Conservation (phyloP, 345 rosid species). For the Boechera retrofracta region DNA sequence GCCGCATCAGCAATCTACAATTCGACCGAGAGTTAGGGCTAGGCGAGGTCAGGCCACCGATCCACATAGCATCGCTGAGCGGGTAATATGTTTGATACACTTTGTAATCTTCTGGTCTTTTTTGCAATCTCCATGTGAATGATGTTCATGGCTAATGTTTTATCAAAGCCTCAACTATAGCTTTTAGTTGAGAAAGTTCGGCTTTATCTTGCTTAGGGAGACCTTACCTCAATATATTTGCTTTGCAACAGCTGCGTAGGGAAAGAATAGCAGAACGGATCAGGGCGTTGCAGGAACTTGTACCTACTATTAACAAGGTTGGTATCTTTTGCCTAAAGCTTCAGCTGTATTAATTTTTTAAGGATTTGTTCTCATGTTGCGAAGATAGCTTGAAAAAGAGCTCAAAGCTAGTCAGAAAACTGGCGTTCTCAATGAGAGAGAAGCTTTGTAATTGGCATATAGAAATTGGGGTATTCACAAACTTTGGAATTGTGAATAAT, state of each 20-base stretch:
- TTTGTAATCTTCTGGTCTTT: background rate
- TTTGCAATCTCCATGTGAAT: background rate
- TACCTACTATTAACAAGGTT: constrained; percentile 98
- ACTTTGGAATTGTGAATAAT: no score
- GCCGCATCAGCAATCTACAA: constrained; percentile 81
- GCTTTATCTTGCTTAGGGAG: background rate
- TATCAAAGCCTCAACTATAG: background rate
- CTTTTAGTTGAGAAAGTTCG: background rate
- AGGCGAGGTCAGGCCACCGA: constrained; percentile 99
- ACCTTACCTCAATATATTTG: constrained; percentile 10
- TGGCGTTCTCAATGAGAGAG: constrained; percentile 2
- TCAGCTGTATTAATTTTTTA: background rate
- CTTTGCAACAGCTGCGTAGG: constrained; percentile 76
- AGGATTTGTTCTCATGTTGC: background rate
- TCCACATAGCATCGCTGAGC: constrained; percentile 99
- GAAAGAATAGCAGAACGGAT: constrained; percentile 98
- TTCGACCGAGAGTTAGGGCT: constrained; percentile 98
- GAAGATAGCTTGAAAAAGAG: constrained; percentile 15
- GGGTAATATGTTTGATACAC: constrained; percentile 50
- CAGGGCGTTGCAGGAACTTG: constrained; percentile 95
- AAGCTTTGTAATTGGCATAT: constrained; percentile 12
- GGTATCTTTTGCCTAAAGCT: constrained; percentile 14
- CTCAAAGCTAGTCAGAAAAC: constrained; percentile 1
- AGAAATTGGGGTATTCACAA: background rate
- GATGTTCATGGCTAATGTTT: constrained; percentile 11